Conservation (phyloP, 352 stramenopile genomes). For the Phytophthora fragariae region DNA sequence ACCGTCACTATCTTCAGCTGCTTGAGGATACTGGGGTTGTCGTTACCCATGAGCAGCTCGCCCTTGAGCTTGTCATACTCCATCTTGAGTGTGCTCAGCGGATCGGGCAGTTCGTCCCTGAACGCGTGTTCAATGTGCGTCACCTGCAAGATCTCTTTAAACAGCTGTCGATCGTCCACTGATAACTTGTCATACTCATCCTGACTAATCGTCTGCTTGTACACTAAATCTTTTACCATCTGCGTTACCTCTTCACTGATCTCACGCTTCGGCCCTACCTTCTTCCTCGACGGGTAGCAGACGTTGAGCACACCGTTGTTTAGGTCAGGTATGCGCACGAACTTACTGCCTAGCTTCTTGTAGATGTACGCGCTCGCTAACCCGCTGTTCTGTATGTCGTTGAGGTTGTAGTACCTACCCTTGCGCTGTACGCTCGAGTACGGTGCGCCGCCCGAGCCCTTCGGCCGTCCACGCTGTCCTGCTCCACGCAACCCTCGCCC, state of each 20-base stretch:
- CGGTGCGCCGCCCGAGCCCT: not conserved
- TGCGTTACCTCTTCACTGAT: not conserved
- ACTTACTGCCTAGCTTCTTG: not conserved
- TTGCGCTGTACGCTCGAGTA: not conserved
- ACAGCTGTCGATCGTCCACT: slow-evolving; percentile 3
- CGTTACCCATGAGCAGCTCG: slow-evolving; percentile 20
- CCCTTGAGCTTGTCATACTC: slow-evolving; percentile 24
- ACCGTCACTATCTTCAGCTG: slow-evolving; percentile 17
- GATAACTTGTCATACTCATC: not conserved
- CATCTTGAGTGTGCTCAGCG: not conserved
- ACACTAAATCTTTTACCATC: not conserved
- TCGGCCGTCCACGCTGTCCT: not conserved
- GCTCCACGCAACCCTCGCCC: not conserved
- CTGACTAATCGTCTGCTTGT: not conserved
- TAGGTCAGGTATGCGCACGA: not conserved
- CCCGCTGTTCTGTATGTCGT: not conserved
- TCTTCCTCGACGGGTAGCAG: not conserved
- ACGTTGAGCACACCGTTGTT: not conserved
- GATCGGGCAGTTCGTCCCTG: slow-evolving; percentile 17
- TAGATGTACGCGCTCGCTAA: not conserved
- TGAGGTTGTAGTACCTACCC: not conserved
- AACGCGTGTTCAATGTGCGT: slow-evolving; percentile 25
- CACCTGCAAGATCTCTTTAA: slow-evolving; percentile 19
- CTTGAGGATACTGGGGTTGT: slow-evolving; percentile 13
- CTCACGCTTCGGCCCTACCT: not conserved